phyloP scores from a whole-genome alignment of 2,329 filamentous ascomycete species.

The Aspergillus transmontanensis region DNA sequence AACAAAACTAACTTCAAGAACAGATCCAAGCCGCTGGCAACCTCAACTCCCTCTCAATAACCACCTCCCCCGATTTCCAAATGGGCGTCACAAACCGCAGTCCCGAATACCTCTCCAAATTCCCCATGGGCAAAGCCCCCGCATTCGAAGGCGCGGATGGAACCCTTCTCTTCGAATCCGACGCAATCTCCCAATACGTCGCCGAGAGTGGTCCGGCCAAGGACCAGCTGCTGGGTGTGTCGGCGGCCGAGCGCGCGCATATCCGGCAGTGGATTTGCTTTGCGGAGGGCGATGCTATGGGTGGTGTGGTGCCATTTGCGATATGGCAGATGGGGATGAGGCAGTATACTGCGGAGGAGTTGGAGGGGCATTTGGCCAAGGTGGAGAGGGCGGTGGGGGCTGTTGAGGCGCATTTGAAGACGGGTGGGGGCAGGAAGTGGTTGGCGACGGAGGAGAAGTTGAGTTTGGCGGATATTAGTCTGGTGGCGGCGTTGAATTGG shows the following conservation, averaged over 20 bases:
- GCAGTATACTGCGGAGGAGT: constrained; percentile 24
- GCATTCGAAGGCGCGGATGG: constrained; percentile 53
- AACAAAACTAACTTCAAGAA: background rate
- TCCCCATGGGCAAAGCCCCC: constrained; percentile 57
- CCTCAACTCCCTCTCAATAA: constrained; percentile 38
- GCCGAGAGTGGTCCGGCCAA: constrained; percentile 50
- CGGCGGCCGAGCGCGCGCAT: constrained; percentile 43
- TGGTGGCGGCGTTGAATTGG: constrained; percentile 28
- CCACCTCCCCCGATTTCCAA: constrained; percentile 38
- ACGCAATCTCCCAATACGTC: constrained; percentile 52
- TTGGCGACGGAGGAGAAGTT: constrained; percentile 26
- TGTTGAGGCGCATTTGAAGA: constrained; percentile 19
- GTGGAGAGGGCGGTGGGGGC: constrained; percentile 24
- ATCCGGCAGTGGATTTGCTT: constrained; percentile 53
- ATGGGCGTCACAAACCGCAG: constrained; percentile 48
- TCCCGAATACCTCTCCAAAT: constrained; percentile 53
- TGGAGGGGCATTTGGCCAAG: constrained; percentile 20
- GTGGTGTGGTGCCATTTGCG: constrained; percentile 19
- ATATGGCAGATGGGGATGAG: constrained; percentile 24
- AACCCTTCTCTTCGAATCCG: constrained; percentile 45
- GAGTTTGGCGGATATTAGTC: constrained; percentile 32
- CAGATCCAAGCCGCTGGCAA: constrained; percentile 35
- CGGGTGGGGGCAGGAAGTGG: constrained; percentile 25
- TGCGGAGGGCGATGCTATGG: constrained; percentile 36
- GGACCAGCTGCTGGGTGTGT: constrained; percentile 50